phyloP scores from a whole-genome alignment of 768 basidiomycete species.

The Agrocybe pediades region DNA sequence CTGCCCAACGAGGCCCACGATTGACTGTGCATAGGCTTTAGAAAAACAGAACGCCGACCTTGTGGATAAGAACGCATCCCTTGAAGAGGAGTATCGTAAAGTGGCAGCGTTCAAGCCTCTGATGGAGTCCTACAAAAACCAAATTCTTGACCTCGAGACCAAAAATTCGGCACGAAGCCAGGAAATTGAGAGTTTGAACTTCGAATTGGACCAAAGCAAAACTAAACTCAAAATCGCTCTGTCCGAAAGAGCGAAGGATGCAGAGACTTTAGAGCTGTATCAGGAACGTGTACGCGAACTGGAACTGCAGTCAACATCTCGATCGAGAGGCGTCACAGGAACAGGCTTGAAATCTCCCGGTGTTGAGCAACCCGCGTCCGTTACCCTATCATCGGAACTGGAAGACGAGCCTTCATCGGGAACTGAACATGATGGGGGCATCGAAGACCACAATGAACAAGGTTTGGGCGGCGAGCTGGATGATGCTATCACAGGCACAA shows the following conservation, averaged over 20 bases:
- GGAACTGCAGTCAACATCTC: conserved; percentile 62
- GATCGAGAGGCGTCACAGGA: conserved; percentile 34
- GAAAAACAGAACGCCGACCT: conserved; percentile 94
- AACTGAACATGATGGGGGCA: conserved; percentile 50
- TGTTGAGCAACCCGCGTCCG: conserved; percentile 15
- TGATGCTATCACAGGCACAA: conserved; percentile 79
- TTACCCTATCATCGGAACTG: conserved; percentile 25
- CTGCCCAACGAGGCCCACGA: not conserved
- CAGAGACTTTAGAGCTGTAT: conserved; percentile 84
- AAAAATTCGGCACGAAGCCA: conserved; percentile 66
- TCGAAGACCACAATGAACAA: conserved; percentile 48
- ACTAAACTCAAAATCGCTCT: conserved; percentile 67
- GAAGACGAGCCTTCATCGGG: conserved; percentile 24
- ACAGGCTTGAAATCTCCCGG: conserved; percentile 19
- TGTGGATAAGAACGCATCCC: conserved; percentile 84
- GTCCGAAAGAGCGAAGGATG: conserved; percentile 76
- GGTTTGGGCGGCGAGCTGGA: conserved; percentile 87
- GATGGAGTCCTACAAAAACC: conserved; percentile 90
- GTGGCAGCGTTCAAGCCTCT: conserved; percentile 84
- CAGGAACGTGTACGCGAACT: conserved; percentile 91
- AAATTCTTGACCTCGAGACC: conserved; percentile 79
- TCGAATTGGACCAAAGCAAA: conserved; percentile 76
- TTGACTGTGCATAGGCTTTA: conserved; percentile 53
- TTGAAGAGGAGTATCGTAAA: conserved; percentile 93
- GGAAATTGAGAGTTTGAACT: conserved; percentile 71